Conservation (phyloP, 2,329 filamentous ascomycete species). For the Fusarium scirpi region DNA sequence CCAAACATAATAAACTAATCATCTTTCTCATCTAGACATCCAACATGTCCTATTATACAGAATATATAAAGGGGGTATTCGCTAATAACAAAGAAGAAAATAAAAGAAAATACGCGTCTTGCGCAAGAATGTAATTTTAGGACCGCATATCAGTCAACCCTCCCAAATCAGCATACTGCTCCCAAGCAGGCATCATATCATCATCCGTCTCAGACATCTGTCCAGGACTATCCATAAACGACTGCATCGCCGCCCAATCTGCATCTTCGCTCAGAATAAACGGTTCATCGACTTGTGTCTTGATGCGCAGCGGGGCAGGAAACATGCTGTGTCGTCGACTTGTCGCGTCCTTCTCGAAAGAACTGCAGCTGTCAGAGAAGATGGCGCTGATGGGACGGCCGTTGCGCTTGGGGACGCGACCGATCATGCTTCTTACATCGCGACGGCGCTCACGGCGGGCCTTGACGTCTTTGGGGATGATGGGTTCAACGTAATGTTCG, state of each 20-base stretch:
- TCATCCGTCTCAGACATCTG: constrained; percentile 34
- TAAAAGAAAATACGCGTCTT: constrained; percentile 17
- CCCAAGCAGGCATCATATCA: constrained; percentile 56
- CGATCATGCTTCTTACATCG: constrained; percentile 47
- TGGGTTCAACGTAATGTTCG: constrained; percentile 34
- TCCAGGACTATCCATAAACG: constrained; percentile 49
- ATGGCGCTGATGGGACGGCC: constrained; percentile 48
- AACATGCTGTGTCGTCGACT: constrained; percentile 43
- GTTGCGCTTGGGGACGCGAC: constrained; percentile 41
- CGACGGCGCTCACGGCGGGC: constrained; percentile 47
- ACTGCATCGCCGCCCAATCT: constrained; percentile 55
- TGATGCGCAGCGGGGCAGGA: constrained; percentile 41
- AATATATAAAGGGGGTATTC: constrained; percentile 44
- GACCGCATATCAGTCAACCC: constrained; percentile 56
- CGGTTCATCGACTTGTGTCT: constrained; percentile 41
- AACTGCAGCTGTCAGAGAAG: constrained; percentile 42
- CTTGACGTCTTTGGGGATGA: constrained; percentile 35
- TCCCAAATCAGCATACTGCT: constrained; percentile 61
- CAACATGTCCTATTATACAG: constrained; percentile 13
- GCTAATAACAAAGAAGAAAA: constrained; percentile 20
- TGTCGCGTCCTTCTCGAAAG: background rate
- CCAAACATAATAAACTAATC: constrained; percentile 28
- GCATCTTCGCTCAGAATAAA: constrained; percentile 48
- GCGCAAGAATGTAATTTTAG: constrained; percentile 14
- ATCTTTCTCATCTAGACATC: constrained; percentile 33